Evolutionary conservation across 805 yeast species (phyloP), one percentile per base, ranked within the genome.

Genomic region (Priceomyces castillae): DNA sequence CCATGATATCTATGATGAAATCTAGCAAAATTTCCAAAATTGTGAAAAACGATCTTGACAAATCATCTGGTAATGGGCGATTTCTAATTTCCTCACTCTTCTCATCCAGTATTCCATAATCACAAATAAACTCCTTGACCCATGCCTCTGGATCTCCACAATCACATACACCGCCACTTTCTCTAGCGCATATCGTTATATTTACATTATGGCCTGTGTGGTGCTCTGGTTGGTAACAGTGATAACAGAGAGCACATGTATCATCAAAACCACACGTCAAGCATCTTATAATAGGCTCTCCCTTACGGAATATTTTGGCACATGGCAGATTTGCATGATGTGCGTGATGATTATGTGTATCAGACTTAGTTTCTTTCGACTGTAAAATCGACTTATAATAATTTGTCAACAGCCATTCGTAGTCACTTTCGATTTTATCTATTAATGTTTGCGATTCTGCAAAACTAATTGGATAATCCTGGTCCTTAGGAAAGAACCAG

Each of bases 141-240:
- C 95, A 89, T 0, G 95, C 95, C 56, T 86, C 95, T 0, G 81
- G 78, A 55, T 89, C 96, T 3, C 96, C 96, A 61, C 96, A 88
- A 56, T 88, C 96, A 59, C 95, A 86, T 15, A 84, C 85, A 0
- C 94, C 94, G 30, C 90, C 87, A 44, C 78, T 84, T 47, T 80
- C 85, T 41, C 86, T 70, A 34, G 78, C 78, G 44, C 84, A 77
- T 5, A 86, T 79, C 31, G 79, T 71, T 14, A 81, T 76, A 43
- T 82, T 78, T 7, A 86, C 82, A 37, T 80, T 77, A 60, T 90
- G 98, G 36, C 81, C 92, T 28, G 58, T 57, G 62, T 90, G 98
- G 43, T 76, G 73, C 3, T 78, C 80, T 2, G 81, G 79, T 39
- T 82, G 79, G 64, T 72, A 90, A 59, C 98, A 90, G 46, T 75